phyloP scores from a whole-genome alignment of 2,329 filamentous ascomycete genomes.

The Pestalotiopsis sp. region DNA sequence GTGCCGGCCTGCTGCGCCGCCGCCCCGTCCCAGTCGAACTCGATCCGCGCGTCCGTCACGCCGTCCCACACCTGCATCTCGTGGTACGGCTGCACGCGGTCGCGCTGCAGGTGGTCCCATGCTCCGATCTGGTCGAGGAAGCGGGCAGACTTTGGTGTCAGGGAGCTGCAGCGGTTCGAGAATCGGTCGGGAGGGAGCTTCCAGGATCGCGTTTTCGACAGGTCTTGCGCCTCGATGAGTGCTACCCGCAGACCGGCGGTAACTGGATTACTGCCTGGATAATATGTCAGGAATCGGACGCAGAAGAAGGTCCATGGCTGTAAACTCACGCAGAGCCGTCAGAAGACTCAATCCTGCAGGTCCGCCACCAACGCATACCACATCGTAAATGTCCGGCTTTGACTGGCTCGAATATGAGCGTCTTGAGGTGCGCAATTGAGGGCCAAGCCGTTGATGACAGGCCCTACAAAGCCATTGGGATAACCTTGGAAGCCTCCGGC shows the following conservation, averaged over 20 bases:
- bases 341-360: conserved; percentile 85
- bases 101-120: conserved; percentile 74
- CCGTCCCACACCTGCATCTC: conserved; percentile 99
- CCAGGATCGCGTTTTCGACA: conserved; percentile 69
- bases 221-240: conserved; percentile 86
- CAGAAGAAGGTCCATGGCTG: background rate
- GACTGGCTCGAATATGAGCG: conserved; percentile 44
- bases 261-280: conserved; percentile 70
- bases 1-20: conserved; percentile 44
- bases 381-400: conserved; percentile 80
- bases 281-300: background rate
- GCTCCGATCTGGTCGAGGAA: conserved; percentile 84
- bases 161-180: conserved; percentile 93
- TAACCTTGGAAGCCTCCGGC: conserved; percentile 23
- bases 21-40: conserved; percentile 74
- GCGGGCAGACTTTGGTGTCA: conserved; percentile 84
- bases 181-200: conserved; percentile 69
- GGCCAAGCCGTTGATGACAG: conserved; percentile 44
- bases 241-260: conserved; percentile 82
- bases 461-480: conserved; percentile 42
- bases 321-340: conserved; percentile 70
- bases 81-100: conserved; percentile 83
- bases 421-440: conserved; percentile 28
- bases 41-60: conserved; percentile 81
- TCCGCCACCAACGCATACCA: conserved; percentile 88